Evolutionary conservation across 2,329 filamentous ascomycete species (phyloP).

Genomic region (Elsinoe ampelina): DNA sequence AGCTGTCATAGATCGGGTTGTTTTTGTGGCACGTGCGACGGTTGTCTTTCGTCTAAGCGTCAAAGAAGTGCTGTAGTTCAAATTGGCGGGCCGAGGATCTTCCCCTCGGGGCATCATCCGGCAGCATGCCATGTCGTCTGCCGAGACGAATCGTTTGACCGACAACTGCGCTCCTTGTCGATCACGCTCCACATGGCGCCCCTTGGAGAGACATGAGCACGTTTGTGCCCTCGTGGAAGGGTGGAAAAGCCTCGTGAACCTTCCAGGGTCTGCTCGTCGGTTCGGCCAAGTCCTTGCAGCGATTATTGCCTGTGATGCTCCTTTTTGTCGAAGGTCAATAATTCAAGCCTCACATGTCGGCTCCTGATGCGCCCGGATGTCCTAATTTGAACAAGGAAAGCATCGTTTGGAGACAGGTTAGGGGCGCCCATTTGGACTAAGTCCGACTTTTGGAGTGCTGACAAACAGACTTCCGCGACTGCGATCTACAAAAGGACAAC

Average conservation of each 20-base stretch:
- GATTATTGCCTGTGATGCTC: not conserved
- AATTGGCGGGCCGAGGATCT: slow-evolving; percentile 1
- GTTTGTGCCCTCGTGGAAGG: not conserved
- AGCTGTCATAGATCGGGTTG: slow-evolving; percentile 6
- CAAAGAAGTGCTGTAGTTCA: not conserved
- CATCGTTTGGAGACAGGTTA: not conserved
- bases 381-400: not conserved
- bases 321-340: not conserved
- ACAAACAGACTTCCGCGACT: not conserved
- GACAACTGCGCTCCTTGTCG: not conserved
- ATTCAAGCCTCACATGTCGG: not conserved
- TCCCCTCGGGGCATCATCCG: not conserved
- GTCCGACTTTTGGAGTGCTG: not conserved
- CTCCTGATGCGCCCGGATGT: not conserved
- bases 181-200: slow-evolving; percentile 3
- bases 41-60: not conserved
- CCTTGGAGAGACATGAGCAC: not conserved
- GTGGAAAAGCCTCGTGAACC: not conserved
- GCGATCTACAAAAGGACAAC: not conserved
- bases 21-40: not conserved
- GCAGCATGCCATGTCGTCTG: slow-evolving; percentile 1
- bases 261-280: not conserved
- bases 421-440: not conserved
- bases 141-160: not conserved
- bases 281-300: not conserved